Evolutionary conservation across 225 moss, liverwort and hornwort genomes (phyloP).

Genomic region (Ulota crispa): DNA sequence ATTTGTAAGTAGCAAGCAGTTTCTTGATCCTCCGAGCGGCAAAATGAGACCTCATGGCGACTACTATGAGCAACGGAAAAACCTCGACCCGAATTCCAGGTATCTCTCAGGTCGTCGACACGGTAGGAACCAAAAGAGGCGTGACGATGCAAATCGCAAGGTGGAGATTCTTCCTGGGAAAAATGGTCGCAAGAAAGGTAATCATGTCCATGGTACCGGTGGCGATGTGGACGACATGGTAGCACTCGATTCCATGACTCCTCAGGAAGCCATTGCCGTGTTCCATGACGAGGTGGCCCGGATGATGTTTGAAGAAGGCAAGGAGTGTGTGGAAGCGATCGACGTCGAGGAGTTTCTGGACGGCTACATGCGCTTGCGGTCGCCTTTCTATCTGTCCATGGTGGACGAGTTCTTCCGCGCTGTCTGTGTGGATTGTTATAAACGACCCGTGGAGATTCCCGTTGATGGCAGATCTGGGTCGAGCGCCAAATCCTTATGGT

Average conservation of each 20-base stretch:
- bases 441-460: constrained; percentile 46
- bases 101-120: constrained; percentile 25
- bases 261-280: constrained; percentile 50
- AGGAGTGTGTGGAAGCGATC: constrained; percentile 35
- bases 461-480: constrained; percentile 27
- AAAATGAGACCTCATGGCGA: constrained; percentile 24
- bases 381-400: constrained; percentile 56
- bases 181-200: constrained; percentile 32
- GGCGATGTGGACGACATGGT: constrained; percentile 1
- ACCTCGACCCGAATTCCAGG: constrained; percentile 20
- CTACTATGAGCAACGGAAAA: constrained; percentile 18
- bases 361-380: constrained; percentile 52
- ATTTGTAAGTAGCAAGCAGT: constrained; percentile 15
- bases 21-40: neutral
- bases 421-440: constrained; percentile 53
- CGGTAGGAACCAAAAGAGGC: neutral
- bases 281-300: constrained; percentile 64
- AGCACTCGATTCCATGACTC: constrained; percentile 43
- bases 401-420: constrained; percentile 61
- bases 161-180: constrained; percentile 22
- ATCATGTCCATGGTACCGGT: neutral
- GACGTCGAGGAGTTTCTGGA: constrained; percentile 53
- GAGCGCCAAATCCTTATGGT: constrained; percentile 36
- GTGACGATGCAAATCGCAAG: constrained; percentile 25
- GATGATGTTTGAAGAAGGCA: constrained; percentile 51